phyloP scores from a whole-genome alignment of 352 stramenopile species.

The Thalassiosira mediterranea region DNA sequence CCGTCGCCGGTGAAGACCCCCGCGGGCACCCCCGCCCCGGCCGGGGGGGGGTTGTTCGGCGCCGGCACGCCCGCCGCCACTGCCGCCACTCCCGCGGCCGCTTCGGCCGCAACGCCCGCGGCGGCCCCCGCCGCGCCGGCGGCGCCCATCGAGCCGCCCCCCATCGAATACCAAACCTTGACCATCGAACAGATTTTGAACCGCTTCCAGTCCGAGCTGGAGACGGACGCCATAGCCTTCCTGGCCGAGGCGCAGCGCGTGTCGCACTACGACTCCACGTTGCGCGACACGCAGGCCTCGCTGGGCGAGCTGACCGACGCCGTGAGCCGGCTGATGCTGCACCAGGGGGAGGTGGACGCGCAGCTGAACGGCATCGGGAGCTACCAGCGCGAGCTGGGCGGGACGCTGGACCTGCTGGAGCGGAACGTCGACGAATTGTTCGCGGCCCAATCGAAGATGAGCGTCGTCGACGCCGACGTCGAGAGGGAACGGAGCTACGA shows the following conservation, averaged over 20 bases:
- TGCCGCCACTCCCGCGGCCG: slow-evolving; percentile 21
- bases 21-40: slow-evolving; percentile 3
- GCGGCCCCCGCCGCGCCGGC: slow-evolving; percentile 7
- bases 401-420: slow-evolving; percentile 66
- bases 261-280: slow-evolving; percentile 70
- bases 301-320: slow-evolving; percentile 59
- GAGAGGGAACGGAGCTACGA: slow-evolving; percentile 71
- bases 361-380: slow-evolving; percentile 59
- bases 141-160: slow-evolving; percentile 53
- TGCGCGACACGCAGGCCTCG: slow-evolving; percentile 68
- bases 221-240: slow-evolving; percentile 70
- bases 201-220: slow-evolving; percentile 75
- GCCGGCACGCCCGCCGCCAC: slow-evolving; percentile 12
- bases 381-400: slow-evolving; percentile 59
- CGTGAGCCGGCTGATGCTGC: slow-evolving; percentile 57
- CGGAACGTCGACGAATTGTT: slow-evolving; percentile 77
- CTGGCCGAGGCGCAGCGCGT: slow-evolving; percentile 70
- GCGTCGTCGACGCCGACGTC: slow-evolving; percentile 68
- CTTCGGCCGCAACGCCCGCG: slow-evolving; percentile 12
- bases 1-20: slow-evolving; percentile 45
- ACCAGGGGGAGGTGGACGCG: slow-evolving; percentile 70
- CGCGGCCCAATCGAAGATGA: slow-evolving; percentile 49
- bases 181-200: slow-evolving; percentile 83
- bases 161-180: slow-evolving; percentile 76
- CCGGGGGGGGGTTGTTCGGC: slow-evolving; percentile 3